phyloP scores from a whole-genome alignment of 441 rosid species.

The Corymbia citriodora region DNA sequence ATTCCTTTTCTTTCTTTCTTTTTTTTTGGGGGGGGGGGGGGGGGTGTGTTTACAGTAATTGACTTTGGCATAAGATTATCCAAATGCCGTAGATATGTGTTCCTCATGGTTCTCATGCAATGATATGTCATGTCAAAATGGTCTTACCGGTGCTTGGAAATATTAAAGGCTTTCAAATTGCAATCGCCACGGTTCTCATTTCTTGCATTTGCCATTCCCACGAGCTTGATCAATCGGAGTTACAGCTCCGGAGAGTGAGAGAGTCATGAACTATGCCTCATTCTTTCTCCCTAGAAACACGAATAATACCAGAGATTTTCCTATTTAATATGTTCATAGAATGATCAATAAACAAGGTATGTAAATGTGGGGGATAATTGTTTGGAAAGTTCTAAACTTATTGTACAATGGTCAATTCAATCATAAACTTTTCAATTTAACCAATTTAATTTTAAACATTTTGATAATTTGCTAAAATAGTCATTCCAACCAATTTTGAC shows the following conservation, averaged over 20 bases:
- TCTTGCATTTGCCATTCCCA: not conserved
- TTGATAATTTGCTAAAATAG: too few relatives aligned
- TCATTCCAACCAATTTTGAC: too few relatives aligned
- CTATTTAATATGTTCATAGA: not conserved
- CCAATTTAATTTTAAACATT: too few relatives aligned
- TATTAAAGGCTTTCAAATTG: not conserved
- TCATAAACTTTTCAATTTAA: too few relatives aligned
- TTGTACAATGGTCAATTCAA: fast-evolving
- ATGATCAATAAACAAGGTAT: not conserved
- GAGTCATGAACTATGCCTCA: not conserved
- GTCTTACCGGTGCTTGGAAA: not conserved
- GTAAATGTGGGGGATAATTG: not conserved
- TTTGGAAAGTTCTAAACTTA: fast-evolving
- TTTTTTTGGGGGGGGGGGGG: too few relatives aligned
- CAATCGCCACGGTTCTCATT: not conserved
- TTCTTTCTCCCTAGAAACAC: not conserved
- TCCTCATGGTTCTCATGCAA: too few relatives aligned
- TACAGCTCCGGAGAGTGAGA: not conserved
- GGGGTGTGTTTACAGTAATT: too few relatives aligned
- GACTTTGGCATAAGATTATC: too few relatives aligned
- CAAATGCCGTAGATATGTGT: too few relatives aligned
- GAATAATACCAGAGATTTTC: not conserved
- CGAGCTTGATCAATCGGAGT: not conserved
- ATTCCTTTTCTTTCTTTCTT: too few relatives aligned
- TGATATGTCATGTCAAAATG: too few relatives aligned